Conservation (phyloP, 768 basidiomycete genomes). For the Strobilomyces echinocephalus region DNA sequence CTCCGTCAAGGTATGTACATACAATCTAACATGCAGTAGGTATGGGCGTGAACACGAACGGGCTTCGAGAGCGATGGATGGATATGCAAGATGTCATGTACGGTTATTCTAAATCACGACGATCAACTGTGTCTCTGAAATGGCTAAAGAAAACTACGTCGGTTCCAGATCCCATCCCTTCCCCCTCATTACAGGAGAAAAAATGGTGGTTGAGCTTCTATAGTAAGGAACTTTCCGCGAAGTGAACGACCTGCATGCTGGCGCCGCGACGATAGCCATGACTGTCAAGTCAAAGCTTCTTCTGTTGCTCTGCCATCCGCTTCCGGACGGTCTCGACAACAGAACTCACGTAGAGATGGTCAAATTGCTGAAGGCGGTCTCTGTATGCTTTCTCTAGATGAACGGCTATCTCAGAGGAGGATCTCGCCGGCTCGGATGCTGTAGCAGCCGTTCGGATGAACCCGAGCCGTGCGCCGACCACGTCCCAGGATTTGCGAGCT, state of each 20-base stretch:
- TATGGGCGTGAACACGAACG: conserved; percentile 4
- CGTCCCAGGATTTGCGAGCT: conserved; percentile 24
- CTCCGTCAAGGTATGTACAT: background rate
- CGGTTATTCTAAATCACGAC: conserved; percentile 3
- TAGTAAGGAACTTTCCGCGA: conserved; percentile 9
- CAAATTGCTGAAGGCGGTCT: conserved; percentile 31
- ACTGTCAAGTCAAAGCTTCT: conserved; percentile 19
- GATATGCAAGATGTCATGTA: background rate
- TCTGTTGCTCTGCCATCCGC: conserved; percentile 31
- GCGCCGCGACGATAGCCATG: conserved; percentile 7
- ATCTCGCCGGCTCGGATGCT: conserved; percentile 20
- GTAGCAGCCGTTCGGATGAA: conserved; percentile 21
- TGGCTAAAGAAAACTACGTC: background rate
- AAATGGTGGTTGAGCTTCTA: conserved; percentile 12
- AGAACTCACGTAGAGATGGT: conserved; percentile 31
- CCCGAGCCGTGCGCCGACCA: conserved; percentile 26
- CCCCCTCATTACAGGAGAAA: conserved; percentile 1
- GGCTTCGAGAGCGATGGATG: conserved; percentile 1
- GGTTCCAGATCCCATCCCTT: conserved; percentile 1
- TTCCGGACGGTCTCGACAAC: conserved; percentile 30
- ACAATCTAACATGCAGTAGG: background rate
- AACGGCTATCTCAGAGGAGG: conserved; percentile 21
- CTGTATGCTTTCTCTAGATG: conserved; percentile 26
- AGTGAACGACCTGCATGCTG: conserved; percentile 1
- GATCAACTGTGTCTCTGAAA: conserved; percentile 7